Evolutionary conservation across 345 rosid species (phyloP).

Genomic region (Sapria himalayana): DNA sequence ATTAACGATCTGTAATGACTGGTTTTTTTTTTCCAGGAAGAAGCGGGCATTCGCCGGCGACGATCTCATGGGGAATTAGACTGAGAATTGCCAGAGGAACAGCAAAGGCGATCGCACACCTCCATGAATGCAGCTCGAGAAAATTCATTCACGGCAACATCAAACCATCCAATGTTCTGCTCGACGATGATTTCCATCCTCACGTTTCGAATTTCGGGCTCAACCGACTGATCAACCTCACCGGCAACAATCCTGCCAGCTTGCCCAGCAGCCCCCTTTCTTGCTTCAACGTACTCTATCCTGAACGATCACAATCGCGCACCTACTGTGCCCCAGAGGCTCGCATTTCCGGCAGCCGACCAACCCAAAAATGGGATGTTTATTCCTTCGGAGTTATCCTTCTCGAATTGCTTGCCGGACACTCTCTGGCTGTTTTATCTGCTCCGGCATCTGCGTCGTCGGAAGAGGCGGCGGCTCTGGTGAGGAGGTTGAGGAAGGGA

Average conservation of each 20-base stretch:
- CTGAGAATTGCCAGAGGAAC: slow-evolving; percentile 67
- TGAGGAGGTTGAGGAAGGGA: slow-evolving; percentile 85
- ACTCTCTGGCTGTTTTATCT: slow-evolving; percentile 72
- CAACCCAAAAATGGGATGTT: slow-evolving; percentile 74
- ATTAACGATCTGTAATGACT: neutral
- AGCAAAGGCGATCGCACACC: slow-evolving; percentile 84
- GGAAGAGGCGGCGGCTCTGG: slow-evolving; percentile 50
- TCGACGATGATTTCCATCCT: slow-evolving; percentile 58
- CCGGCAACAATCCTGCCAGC: slow-evolving; percentile 36
- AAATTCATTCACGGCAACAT: slow-evolving; percentile 79
- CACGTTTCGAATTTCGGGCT: slow-evolving; percentile 78
- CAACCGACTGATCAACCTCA: slow-evolving; percentile 51
- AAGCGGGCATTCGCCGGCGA: slow-evolving; percentile 55
- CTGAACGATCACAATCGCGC: slow-evolving; percentile 28
- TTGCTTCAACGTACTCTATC: slow-evolving; percentile 34
- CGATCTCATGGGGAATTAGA: slow-evolving; percentile 74
- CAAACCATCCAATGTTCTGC: slow-evolving; percentile 83
- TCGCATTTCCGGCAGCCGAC: slow-evolving; percentile 34
- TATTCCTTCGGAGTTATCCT: slow-evolving; percentile 71
- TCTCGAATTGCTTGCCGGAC: slow-evolving; percentile 73
- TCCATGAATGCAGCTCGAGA: slow-evolving; percentile 93
- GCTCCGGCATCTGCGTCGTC: slow-evolving; percentile 54
- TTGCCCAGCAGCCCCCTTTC: slow-evolving; percentile 69
- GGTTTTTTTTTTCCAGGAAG: slow-evolving; percentile 25
- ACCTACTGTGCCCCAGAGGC: slow-evolving; percentile 79